Evolutionary conservation across 2,329 filamentous ascomycete species (phyloP).

Genomic region (Pleoardoris graminearum): DNA sequence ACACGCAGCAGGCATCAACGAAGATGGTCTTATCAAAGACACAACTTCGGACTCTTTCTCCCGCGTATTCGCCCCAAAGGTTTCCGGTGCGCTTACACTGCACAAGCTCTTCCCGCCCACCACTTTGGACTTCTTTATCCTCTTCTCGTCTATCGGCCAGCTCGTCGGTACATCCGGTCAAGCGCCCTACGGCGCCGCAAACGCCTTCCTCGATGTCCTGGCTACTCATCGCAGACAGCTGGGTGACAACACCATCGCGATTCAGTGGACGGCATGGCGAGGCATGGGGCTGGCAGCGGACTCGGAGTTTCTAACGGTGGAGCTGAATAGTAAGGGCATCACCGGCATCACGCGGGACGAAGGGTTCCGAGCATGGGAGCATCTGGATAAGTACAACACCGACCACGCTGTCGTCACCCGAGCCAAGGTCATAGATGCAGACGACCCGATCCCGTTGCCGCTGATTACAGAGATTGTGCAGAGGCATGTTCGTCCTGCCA

Average conservation of each 20-base stretch:
- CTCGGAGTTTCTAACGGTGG: conserved; percentile 47
- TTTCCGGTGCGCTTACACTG: conserved; percentile 32
- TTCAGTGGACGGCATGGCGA: conserved; percentile 52
- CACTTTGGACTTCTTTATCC: conserved; percentile 31
- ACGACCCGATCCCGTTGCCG: conserved; percentile 30
- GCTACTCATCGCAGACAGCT: conserved; percentile 28
- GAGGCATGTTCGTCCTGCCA: conserved; percentile 10
- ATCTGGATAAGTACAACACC: conserved; percentile 41
- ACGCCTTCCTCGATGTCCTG: conserved; percentile 36
- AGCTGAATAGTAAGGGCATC: conserved; percentile 49
- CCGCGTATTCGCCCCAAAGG: conserved; percentile 40
- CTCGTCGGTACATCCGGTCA: conserved; percentile 30
- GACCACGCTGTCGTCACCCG: conserved; percentile 48
- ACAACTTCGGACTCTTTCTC: conserved; percentile 34
- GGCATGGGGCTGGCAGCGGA: conserved; percentile 46
- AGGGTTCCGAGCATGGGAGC: conserved; percentile 50
- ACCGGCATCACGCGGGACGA: conserved; percentile 49
- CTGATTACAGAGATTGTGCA: conserved; percentile 22
- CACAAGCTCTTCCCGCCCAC: conserved; percentile 32
- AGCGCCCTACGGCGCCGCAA: conserved; percentile 32
- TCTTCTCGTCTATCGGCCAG: conserved; percentile 33
- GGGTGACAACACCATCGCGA: conserved; percentile 48
- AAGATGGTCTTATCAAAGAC: conserved; percentile 43
- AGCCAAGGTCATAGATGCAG: conserved; percentile 33
- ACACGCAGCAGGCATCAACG: conserved; percentile 48